These are phyloP conservation scores for Neonectria neomacrospora DNA, from an alignment of 2,329 filamentous ascomycete species.

Conservation along the genomic window DNA sequence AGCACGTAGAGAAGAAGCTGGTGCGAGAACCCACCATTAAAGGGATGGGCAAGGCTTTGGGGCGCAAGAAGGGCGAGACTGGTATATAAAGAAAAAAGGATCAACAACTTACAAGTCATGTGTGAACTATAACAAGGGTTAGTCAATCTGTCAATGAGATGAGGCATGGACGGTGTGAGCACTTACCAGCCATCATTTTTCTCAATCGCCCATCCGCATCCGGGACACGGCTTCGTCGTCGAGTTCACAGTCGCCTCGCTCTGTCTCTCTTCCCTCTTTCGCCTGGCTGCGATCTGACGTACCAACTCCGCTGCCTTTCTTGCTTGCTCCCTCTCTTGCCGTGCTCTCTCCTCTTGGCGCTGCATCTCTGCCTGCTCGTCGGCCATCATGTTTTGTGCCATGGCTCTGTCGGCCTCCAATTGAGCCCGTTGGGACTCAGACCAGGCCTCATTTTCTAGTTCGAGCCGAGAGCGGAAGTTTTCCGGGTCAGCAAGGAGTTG, in stretches of 20 bases:
- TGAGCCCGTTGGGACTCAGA: slow-evolving; percentile 58
- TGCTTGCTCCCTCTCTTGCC: slow-evolving; percentile 38
- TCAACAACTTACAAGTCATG: slow-evolving; percentile 56
- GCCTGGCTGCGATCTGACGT: slow-evolving; percentile 43
- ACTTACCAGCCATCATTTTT: slow-evolving; percentile 57
- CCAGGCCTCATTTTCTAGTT: slow-evolving; percentile 49
- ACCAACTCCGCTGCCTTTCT: slow-evolving; percentile 44
- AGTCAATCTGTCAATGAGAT: slow-evolving; percentile 29
- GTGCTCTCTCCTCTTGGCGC: slow-evolving; percentile 38
- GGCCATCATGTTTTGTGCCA: slow-evolving; percentile 48
- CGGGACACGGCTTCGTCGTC: slow-evolving; percentile 53
- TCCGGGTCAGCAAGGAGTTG: slow-evolving; percentile 50
- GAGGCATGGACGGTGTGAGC: background rate
- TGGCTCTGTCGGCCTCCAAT: slow-evolving; percentile 56
- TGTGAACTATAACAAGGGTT: slow-evolving; percentile 48
- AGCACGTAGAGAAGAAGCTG: slow-evolving; percentile 1
- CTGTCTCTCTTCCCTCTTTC: slow-evolving; percentile 50
- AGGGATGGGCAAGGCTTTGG: slow-evolving; percentile 16
- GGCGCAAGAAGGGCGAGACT: slow-evolving; percentile 1
- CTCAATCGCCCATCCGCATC: slow-evolving; percentile 52
- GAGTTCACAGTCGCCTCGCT: slow-evolving; percentile 43
- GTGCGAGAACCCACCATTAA: slow-evolving; percentile 31
- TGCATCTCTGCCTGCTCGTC: slow-evolving; percentile 45
- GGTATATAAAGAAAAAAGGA: slow-evolving; percentile 7
- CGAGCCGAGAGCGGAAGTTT: slow-evolving; percentile 52